Evolutionary conservation across 352 stramenopile genomes (phyloP).

Genomic region (Pythium sukuiense): DNA sequence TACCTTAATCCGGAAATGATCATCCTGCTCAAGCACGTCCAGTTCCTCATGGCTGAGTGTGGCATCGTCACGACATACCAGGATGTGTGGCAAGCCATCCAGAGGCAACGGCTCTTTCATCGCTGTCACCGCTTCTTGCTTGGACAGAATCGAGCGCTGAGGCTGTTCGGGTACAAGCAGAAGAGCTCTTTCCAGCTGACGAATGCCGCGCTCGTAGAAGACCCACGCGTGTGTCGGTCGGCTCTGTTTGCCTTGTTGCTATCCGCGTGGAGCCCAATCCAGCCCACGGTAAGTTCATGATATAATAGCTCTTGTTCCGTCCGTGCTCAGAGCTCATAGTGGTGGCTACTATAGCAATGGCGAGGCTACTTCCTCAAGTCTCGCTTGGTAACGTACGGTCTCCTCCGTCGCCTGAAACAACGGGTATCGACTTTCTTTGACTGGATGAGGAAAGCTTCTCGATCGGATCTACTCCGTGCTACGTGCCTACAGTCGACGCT

Average conservation of each 20-base stretch:
- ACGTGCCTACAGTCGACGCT: slow-evolving; percentile 39
- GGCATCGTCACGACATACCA: slow-evolving; percentile 30
- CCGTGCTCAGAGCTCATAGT: neutral
- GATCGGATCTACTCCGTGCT: slow-evolving; percentile 45
- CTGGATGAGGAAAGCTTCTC: slow-evolving; percentile 37
- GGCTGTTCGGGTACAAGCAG: slow-evolving; percentile 70
- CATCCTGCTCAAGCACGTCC: slow-evolving; percentile 36
- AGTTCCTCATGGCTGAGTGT: slow-evolving; percentile 57
- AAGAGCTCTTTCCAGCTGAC: slow-evolving; percentile 41
- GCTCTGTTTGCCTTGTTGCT: slow-evolving; percentile 48
- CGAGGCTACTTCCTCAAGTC: slow-evolving; percentile 35
- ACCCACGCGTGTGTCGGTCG: slow-evolving; percentile 46
- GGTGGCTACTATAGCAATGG: slow-evolving; percentile 38
- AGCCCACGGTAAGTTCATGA: slow-evolving; percentile 34
- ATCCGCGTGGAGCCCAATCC: slow-evolving; percentile 42
- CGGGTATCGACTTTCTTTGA: slow-evolving; percentile 31
- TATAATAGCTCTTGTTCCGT: neutral
- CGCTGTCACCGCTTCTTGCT: slow-evolving; percentile 46
- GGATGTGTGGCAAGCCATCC: slow-evolving; percentile 42
- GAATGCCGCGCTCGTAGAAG: slow-evolving; percentile 35
- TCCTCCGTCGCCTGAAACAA: slow-evolving; percentile 33
- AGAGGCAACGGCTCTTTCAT: slow-evolving; percentile 37
- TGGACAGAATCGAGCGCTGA: slow-evolving; percentile 48
- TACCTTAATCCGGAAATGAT: slow-evolving; percentile 44
- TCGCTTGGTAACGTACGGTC: slow-evolving; percentile 38